Evolutionary conservation across 1,139 yeast species (phyloP).

Genomic region (Fermentozyma sake): DNA sequence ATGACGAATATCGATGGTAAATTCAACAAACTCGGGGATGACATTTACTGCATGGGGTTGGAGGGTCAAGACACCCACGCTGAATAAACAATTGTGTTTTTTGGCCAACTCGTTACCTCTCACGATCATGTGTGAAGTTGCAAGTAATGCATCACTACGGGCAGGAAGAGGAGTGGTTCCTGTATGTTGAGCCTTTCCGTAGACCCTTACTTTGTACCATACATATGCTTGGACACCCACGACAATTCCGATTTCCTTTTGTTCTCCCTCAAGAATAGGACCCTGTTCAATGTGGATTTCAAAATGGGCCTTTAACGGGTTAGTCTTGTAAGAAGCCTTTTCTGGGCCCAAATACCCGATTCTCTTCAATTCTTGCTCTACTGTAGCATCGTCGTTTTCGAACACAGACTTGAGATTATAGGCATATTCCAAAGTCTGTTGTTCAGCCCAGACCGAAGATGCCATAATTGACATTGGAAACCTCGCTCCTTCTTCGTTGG

Average conservation of each 20-base stretch:
- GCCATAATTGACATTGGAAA: constrained; percentile 66
- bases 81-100: constrained; percentile 48
- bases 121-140: constrained; percentile 53
- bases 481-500: constrained; percentile 77
- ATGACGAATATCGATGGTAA: constrained; percentile 58
- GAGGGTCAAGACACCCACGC: constrained; percentile 55
- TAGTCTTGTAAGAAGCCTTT: constrained; percentile 42
- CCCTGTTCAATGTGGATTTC: constrained; percentile 79
- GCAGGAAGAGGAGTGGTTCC: constrained; percentile 70
- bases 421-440: constrained; percentile 41
- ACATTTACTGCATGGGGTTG: constrained; percentile 64
- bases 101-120: constrained; percentile 55
- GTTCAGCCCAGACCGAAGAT: constrained; percentile 64
- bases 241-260: constrained; percentile 59
- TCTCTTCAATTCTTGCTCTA: constrained; percentile 51
- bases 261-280: constrained; percentile 55
- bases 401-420: constrained; percentile 46
- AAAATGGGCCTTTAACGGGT: constrained; percentile 64
- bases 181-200: constrained; percentile 65
- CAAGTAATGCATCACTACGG: constrained; percentile 59
- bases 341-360: constrained; percentile 58
- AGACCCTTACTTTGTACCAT: constrained; percentile 54
- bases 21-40: constrained; percentile 56
- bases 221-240: constrained; percentile 63
- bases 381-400: constrained; percentile 49